phyloP scores from a whole-genome alignment of 805 yeast species.

The Metschnikowia kofuensis region DNA sequence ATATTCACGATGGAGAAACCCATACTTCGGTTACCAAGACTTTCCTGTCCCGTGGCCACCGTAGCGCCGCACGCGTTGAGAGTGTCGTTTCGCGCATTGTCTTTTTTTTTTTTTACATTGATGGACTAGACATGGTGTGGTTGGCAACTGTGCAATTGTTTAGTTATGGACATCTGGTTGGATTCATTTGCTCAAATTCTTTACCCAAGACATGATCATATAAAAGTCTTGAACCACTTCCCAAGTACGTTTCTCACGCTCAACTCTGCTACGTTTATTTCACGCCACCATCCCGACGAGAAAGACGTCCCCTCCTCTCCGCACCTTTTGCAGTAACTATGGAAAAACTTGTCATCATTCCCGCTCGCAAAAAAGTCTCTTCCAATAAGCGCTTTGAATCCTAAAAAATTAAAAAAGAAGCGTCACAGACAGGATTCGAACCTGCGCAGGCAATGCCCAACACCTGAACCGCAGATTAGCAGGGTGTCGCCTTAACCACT shows the following conservation, averaged over 20 bases:
- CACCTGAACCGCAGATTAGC: constrained; percentile 50
- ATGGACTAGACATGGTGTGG: not conserved
- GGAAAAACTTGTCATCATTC: no score
- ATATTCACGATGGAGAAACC: not conserved
- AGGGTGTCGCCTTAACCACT: constrained; percentile 94
- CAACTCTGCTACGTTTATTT: no score
- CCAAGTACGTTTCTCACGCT: no score
- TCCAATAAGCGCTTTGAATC: not conserved
- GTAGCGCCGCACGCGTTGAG: not conserved
- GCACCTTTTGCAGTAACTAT: no score
- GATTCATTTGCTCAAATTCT: no score
- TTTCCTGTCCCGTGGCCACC: not conserved
- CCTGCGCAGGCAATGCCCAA: constrained; percentile 75
- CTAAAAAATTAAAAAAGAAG: constrained; percentile 38
- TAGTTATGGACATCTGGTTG: no score
- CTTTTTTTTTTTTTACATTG: not conserved
- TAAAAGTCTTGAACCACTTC: no score
- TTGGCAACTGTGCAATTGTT: no score
- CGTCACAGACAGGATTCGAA: constrained; percentile 99
- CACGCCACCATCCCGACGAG: no score
- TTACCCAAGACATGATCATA: not conserved
- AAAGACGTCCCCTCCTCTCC: no score
- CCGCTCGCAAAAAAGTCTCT: not conserved
- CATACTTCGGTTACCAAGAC: not conserved
- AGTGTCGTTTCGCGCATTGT: not conserved